Evolutionary conservation across 2,329 filamentous ascomycete genomes (phyloP).

Genomic region (Fusarium paranaense): DNA sequence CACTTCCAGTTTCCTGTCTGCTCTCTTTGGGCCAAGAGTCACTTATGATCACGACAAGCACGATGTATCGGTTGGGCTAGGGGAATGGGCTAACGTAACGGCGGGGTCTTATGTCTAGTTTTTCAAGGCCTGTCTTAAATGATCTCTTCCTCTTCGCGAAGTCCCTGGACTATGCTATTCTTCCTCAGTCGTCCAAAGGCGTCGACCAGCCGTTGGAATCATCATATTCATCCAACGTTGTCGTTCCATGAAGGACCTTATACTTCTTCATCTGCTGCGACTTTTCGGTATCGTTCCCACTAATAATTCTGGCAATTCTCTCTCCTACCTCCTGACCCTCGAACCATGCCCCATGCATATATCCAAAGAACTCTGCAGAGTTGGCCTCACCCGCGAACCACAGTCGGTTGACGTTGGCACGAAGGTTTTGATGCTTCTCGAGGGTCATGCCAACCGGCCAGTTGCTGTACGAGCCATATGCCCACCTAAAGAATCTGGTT

Average conservation of each 20-base stretch:
- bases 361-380: constrained; percentile 73
- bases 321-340: constrained; percentile 64
- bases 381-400: constrained; percentile 76
- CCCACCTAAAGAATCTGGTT: constrained; percentile 47
- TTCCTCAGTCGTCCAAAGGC: not conserved
- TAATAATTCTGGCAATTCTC: constrained; percentile 50
- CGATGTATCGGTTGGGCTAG: not conserved
- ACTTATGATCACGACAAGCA: not conserved
- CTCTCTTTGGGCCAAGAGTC: not conserved
- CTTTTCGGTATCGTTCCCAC: constrained; percentile 16
- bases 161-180: fast-evolving
- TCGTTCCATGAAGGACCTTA: constrained; percentile 27
- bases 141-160: not conserved
- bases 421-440: constrained; percentile 74
- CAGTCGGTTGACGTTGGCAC: constrained; percentile 70
- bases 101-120: not conserved
- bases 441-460: constrained; percentile 74
- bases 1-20: not conserved
- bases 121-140: not conserved
- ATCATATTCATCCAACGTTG: constrained; percentile 25
- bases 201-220: constrained; percentile 31
- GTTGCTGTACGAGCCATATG: constrained; percentile 74
- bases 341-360: constrained; percentile 71
- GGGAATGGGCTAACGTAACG: not conserved
- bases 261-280: constrained; percentile 26